These are phyloP conservation scores for Pichia manshurica DNA, from an alignment of 805 yeast species.

Conservation along the genomic window DNA sequence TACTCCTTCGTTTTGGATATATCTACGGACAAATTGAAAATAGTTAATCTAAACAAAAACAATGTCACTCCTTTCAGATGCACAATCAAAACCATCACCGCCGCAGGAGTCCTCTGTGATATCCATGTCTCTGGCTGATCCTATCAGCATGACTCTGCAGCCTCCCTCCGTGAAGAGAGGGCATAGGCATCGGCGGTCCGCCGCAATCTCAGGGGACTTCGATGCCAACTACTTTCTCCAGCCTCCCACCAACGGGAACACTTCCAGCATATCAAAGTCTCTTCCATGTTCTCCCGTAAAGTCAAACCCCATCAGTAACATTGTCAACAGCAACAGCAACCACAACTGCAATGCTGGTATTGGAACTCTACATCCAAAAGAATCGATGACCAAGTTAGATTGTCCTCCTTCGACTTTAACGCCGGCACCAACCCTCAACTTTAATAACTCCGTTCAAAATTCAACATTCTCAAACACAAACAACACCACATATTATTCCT, in stretches of 20 bases:
- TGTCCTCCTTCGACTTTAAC: too few relatives aligned
- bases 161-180: conserved; percentile 36
- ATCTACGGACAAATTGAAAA: too few relatives aligned
- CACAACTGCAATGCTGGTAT: too few relatives aligned
- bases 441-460: background rate
- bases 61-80: background rate
- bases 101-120: background rate
- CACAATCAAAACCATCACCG: background rate
- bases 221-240: conserved; percentile 34
- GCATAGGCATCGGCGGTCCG: conserved; percentile 80
- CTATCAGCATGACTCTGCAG: conserved; percentile 19
- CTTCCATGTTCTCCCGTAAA: conserved; percentile 23
- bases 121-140: conserved; percentile 2
- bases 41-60: too few relatives aligned
- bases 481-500: background rate
- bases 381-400: too few relatives aligned
- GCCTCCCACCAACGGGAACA: conserved; percentile 11
- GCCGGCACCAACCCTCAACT: too few relatives aligned
- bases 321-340: too few relatives aligned
- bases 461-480: background rate
- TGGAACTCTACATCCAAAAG: too few relatives aligned
- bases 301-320: background rate
- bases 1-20: too few relatives aligned
- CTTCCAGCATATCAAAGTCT: conserved; percentile 15
- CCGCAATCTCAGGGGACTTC: conserved; percentile 85